A percentile compares a stretch with the other conserved stretches of the same genome.
phyloP scores from a whole-genome alignment of 1,139 yeast genomes.

The Sugiyamaella novakii region DNA sequence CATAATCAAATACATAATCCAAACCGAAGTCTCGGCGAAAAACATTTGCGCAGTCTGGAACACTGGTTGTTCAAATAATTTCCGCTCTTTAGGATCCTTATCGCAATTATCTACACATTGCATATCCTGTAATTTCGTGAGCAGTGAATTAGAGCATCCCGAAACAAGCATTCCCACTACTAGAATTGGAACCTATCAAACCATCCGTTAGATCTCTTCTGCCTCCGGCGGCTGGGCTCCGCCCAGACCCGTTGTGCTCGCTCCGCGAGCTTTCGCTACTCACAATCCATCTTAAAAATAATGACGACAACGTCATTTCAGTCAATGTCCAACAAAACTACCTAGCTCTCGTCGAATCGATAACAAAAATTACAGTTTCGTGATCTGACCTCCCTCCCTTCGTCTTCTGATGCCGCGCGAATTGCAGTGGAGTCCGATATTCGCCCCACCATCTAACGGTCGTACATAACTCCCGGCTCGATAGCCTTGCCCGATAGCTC shows the following conservation, averaged over 20 bases:
- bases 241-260: slow-evolving; percentile 6
- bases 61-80: slow-evolving; percentile 73
- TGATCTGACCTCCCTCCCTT: no score
- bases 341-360: no score
- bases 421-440: no score
- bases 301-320: not conserved
- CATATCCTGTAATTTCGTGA: slow-evolving; percentile 77
- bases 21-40: slow-evolving; percentile 63
- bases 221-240: slow-evolving; percentile 12
- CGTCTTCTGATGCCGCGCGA: no score
- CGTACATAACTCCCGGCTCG: no score
- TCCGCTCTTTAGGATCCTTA: slow-evolving; percentile 43
- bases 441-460: no score
- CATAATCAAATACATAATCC: slow-evolving; percentile 44
- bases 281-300: slow-evolving; percentile 7
- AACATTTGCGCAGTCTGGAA: slow-evolving; percentile 83
- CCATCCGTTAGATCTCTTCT: not conserved
- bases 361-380: no score
- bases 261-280: not conserved
- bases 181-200: slow-evolving; percentile 24
- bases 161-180: slow-evolving; percentile 52
- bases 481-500: no score
- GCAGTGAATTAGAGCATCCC: slow-evolving; percentile 72
- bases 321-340: not conserved
- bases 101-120: slow-evolving; percentile 67